Percentiles rank a stretch among this genome's conserved stretches.
Conservation (phyloP, 768 basidiomycete genomes). For the Phanerochaete carnosa region DNA sequence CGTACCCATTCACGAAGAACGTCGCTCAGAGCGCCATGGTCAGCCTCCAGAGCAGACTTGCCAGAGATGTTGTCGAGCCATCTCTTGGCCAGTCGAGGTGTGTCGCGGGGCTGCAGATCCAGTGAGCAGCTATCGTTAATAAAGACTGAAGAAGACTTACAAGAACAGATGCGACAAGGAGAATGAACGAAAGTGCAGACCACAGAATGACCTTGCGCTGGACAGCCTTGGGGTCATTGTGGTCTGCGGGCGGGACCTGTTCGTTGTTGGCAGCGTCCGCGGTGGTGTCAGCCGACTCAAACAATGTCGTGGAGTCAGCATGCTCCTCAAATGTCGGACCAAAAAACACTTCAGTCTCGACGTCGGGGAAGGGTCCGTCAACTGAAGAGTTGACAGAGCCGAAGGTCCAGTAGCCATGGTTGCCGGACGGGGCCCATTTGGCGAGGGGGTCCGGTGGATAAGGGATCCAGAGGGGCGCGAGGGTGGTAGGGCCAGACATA, state of each 20-base stretch:
- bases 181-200: not conserved
- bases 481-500: not conserved
- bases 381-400: not conserved
- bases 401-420: not conserved
- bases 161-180: not conserved
- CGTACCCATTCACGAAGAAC: not conserved
- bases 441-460: not conserved
- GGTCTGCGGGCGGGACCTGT: not conserved
- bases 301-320: not conserved
- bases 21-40: not conserved
- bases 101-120: not conserved
- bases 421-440: not conserved
- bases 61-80: not conserved
- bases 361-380: not conserved
- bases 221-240: not conserved
- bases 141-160: not conserved
- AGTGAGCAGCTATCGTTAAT: not conserved
- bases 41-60: not conserved
- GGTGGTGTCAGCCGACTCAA: not conserved
- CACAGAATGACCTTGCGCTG: not conserved
- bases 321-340: not conserved
- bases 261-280: not conserved
- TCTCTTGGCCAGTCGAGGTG: not conserved
- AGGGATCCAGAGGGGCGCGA: not conserved
- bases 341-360: not conserved